Evolutionary conservation across 306 rosid genomes (phyloP).

Genomic region (Ammopiptanthus mongolicus): DNA sequence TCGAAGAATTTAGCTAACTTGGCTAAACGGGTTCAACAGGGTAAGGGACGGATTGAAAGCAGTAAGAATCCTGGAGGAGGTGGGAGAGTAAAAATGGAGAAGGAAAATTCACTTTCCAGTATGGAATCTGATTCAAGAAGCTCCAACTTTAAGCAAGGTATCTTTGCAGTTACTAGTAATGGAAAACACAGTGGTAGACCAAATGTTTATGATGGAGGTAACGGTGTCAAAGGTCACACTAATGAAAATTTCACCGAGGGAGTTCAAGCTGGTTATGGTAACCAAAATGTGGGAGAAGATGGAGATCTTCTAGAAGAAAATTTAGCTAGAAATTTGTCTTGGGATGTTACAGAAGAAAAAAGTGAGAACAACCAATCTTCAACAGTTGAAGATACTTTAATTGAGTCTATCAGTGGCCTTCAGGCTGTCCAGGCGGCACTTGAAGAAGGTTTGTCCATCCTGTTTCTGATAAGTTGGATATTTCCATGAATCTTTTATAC

Average conservation of each 20-base stretch:
- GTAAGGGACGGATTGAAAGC: constrained; percentile 50
- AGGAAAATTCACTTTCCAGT: constrained; percentile 76
- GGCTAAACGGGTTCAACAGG: constrained; percentile 44
- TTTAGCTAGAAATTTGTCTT: constrained; percentile 42
- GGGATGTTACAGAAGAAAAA: constrained; percentile 46
- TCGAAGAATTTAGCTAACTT: constrained; percentile 44
- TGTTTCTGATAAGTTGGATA: not conserved
- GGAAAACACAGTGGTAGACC: constrained; percentile 57
- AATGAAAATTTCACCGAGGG: constrained; percentile 51
- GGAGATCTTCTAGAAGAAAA: constrained; percentile 50
- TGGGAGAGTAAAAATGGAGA: constrained; percentile 53
- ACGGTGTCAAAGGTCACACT: constrained; percentile 52
- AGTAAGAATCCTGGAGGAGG: constrained; percentile 73
- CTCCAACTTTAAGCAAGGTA: constrained; percentile 56
- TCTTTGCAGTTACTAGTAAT: constrained; percentile 41
- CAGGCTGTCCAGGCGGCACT: constrained; percentile 80
- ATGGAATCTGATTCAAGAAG: constrained; percentile 93
- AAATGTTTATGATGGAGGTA: constrained; percentile 40
- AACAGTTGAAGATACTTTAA: constrained; percentile 53
- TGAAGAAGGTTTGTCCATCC: constrained; percentile 57
- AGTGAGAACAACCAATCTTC: constrained; percentile 45
- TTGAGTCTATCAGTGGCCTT: constrained; percentile 56
- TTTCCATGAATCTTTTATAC: constrained; percentile 6
- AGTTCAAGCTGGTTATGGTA: constrained; percentile 44
- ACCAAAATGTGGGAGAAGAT: constrained; percentile 44